Conservation (phyloP, 2,329 filamentous ascomycete genomes). For the Hymenoscyphus fraxineus region DNA sequence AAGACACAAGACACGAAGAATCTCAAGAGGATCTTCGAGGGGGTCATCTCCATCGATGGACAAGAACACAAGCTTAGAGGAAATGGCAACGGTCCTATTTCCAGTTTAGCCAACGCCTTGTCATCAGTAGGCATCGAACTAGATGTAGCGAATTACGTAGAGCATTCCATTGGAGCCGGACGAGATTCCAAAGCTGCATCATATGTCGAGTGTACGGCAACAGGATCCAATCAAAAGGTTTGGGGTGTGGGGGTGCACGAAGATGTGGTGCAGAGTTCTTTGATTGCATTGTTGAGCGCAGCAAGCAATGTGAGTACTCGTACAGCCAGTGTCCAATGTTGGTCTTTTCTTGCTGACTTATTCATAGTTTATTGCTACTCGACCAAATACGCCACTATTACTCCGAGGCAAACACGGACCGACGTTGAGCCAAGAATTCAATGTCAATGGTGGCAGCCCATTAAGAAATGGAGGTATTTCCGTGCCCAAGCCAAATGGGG, state of each 20-base stretch:
- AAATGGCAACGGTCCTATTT: slow-evolving; percentile 85
- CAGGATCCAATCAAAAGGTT: slow-evolving; percentile 65
- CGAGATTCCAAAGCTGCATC: slow-evolving; percentile 87
- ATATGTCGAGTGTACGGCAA: slow-evolving; percentile 82
- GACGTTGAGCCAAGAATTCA: slow-evolving; percentile 39
- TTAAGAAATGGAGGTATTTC: slow-evolving; percentile 26
- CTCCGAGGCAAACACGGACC: slow-evolving; percentile 53
- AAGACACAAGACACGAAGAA: slow-evolving; percentile 75
- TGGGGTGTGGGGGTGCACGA: slow-evolving; percentile 93
- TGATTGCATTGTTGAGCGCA: slow-evolving; percentile 80
- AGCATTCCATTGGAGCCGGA: slow-evolving; percentile 83
- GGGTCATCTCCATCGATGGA: slow-evolving; percentile 78
- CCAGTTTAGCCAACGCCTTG: slow-evolving; percentile 79
- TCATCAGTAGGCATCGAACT: slow-evolving; percentile 75
- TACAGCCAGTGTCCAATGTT: background rate
- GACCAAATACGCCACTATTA: slow-evolving; percentile 64
- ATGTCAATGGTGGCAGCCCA: slow-evolving; percentile 31
- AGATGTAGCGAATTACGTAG: slow-evolving; percentile 92
- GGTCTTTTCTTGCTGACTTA: slow-evolving; percentile 12
- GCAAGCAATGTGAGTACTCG: slow-evolving; percentile 71
- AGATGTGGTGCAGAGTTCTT: slow-evolving; percentile 84
- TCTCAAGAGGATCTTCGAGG: slow-evolving; percentile 76
- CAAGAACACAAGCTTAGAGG: slow-evolving; percentile 75
- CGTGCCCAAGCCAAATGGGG: slow-evolving; percentile 27
- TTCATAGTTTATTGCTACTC: slow-evolving; percentile 65